phyloP scores from a whole-genome alignment of 192 early-diverging fungal genomes.

The Coemansia sp. region DNA sequence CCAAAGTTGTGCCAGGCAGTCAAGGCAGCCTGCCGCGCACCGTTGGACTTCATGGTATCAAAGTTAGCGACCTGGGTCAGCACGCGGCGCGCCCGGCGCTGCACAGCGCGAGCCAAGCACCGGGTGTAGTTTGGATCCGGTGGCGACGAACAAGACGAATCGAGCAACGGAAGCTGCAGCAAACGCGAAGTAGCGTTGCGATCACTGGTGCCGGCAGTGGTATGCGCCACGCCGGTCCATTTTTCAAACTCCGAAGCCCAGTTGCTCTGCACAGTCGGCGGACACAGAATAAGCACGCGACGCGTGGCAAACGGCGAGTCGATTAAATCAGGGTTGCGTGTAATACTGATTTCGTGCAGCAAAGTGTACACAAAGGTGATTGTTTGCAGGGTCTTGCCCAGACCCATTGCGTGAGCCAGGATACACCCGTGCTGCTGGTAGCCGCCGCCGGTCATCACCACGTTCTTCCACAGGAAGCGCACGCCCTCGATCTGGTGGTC shows the following conservation, averaged over 20 bases:
- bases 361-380: constrained; percentile 72
- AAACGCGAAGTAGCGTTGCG: no score
- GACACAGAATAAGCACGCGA: constrained; percentile 71
- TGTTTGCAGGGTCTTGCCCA: constrained; percentile 81
- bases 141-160: no score
- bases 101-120: constrained; percentile 2
- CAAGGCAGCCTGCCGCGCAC: constrained; percentile 29
- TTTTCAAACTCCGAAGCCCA: constrained; percentile 70
- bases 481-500: constrained; percentile 75
- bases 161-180: no score
- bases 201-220: background rate
- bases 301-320: constrained; percentile 54
- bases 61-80: constrained; percentile 55
- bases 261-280: constrained; percentile 66
- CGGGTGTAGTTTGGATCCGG: no score
- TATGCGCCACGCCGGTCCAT: constrained; percentile 56
- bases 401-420: constrained; percentile 82
- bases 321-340: constrained; percentile 50
- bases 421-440: constrained; percentile 63
- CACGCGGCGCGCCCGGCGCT: constrained; percentile 11
- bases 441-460: constrained; percentile 63
- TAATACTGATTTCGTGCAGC: constrained; percentile 54
- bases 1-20: constrained; percentile 59
- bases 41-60: constrained; percentile 5
- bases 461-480: constrained; percentile 76